These are phyloP conservation scores for Sparassis latifolia DNA, from an alignment of 1,284 basidiomycete species.

Conservation along the genomic window DNA sequence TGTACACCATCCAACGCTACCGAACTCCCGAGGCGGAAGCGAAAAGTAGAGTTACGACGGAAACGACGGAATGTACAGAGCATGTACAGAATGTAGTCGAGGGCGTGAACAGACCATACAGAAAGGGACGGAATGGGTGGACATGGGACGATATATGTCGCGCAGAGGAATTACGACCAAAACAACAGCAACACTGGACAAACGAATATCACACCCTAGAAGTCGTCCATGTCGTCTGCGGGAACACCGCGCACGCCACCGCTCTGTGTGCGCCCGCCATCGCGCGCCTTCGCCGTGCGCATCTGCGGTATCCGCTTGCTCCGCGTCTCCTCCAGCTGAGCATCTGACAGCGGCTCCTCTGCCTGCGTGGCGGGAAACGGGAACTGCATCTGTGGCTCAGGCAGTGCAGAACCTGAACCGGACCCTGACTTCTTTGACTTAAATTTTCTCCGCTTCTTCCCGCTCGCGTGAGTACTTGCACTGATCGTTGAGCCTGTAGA, in stretches of 20 bases:
- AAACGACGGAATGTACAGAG: no score
- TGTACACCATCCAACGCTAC: conserved; percentile 3
- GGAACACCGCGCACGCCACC: conserved; percentile 67
- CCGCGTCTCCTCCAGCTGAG: conserved; percentile 12
- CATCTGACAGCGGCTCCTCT: conserved; percentile 32
- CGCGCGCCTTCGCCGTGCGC: conserved; percentile 63
- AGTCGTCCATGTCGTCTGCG: conserved; percentile 29
- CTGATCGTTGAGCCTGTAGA: conserved; percentile 23
- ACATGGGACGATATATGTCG: background rate
- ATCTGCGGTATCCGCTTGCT: conserved; percentile 37
- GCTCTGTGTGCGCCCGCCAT: conserved; percentile 76
- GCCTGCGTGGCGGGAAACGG: conserved; percentile 52
- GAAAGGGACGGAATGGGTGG: background rate
- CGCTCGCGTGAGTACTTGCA: conserved; percentile 13
- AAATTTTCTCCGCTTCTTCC: conserved; percentile 16
- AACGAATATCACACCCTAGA: conserved; percentile 11
- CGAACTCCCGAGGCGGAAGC: background rate
- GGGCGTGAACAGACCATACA: background rate
- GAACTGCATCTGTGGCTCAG: conserved; percentile 33
- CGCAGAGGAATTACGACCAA: background rate
- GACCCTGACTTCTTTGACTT: conserved; percentile 19
- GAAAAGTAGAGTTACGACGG: no score
- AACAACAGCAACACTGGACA: background rate
- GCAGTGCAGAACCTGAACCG: conserved; percentile 3
- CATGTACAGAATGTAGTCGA: background rate